Evolutionary conservation across 495 filamentous ascomycete species (phyloP).

Genomic region (Penicillium maclennaniae): DNA sequence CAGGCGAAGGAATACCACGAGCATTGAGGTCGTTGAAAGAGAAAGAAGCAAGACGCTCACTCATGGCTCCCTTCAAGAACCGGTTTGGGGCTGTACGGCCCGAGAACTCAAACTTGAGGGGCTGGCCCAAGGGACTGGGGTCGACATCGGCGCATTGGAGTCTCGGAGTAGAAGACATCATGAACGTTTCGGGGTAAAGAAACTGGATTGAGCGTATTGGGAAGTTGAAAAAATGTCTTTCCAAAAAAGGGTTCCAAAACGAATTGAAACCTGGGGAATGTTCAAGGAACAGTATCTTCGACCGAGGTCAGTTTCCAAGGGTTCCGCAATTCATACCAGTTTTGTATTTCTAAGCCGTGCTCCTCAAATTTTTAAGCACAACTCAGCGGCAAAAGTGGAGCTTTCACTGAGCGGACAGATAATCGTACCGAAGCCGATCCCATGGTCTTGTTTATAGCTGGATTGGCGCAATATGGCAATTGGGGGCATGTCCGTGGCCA

Average conservation of each 20-base stretch:
- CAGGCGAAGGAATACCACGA: conserved; percentile 55
- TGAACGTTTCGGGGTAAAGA: background rate
- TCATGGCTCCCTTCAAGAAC: conserved; percentile 63
- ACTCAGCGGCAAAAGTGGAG: background rate
- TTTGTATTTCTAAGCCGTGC: background rate
- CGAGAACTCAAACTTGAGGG: conserved; percentile 56
- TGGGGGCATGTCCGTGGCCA: background rate
- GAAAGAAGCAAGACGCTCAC: conserved; percentile 57
- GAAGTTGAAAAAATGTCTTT: background rate
- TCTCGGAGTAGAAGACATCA: background rate
- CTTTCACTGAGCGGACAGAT: background rate
- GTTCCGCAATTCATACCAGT: background rate
- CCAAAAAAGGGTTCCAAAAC: background rate
- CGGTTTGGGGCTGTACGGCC: conserved; percentile 53
- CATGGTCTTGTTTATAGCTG: background rate
- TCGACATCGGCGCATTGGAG: background rate
- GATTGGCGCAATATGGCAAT: background rate
- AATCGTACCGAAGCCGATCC: background rate
- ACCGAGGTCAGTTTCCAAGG: background rate
- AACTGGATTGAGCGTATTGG: too few species aligned
- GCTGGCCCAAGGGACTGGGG: conserved; percentile 41
- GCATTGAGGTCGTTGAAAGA: conserved; percentile 40
- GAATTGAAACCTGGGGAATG: background rate
- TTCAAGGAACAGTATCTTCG: background rate
- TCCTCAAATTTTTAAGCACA: background rate